A percentile compares a stretch with the other conserved stretches of the same genome.
Conservation (phyloP, 179 eudicot species). For the Silene noctiflora region DNA sequence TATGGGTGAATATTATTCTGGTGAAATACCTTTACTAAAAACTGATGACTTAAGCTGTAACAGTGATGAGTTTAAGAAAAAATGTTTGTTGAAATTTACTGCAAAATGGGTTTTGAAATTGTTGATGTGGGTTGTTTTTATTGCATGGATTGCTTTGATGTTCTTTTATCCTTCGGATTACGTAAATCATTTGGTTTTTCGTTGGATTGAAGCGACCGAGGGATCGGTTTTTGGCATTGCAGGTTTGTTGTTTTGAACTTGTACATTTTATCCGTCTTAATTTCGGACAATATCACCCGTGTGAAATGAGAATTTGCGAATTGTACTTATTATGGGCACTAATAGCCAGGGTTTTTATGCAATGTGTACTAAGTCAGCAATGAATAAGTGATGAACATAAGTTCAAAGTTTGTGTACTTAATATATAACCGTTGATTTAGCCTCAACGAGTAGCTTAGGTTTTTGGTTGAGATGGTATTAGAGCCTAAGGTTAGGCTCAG, state of each 20-base stretch:
- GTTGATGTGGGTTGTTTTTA: conserved; percentile 58
- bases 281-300: no score
- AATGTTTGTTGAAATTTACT: conserved; percentile 27
- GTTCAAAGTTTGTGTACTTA: neutral
- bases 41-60: conserved; percentile 14
- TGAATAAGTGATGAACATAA: neutral
- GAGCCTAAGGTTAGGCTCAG: no score
- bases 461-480: no score
- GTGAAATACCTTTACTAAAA: conserved; percentile 34
- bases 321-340: no score
- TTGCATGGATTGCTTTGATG: conserved; percentile 51
- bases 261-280: no score
- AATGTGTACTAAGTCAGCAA: neutral
- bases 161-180: conserved; percentile 49
- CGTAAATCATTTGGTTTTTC: conserved; percentile 12
- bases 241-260: conserved; percentile 41
- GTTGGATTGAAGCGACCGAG: conserved; percentile 26
- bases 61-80: no score
- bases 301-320: no score
- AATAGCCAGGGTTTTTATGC: no score
- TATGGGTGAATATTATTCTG: conserved; percentile 50
- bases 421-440: neutral
- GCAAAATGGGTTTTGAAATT: conserved; percentile 51
- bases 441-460: no score
- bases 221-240: conserved; percentile 47